These are phyloP conservation scores for Saprolegnia diclina DNA, from an alignment of 352 stramenopile genomes.

Conservation along the genomic window DNA sequence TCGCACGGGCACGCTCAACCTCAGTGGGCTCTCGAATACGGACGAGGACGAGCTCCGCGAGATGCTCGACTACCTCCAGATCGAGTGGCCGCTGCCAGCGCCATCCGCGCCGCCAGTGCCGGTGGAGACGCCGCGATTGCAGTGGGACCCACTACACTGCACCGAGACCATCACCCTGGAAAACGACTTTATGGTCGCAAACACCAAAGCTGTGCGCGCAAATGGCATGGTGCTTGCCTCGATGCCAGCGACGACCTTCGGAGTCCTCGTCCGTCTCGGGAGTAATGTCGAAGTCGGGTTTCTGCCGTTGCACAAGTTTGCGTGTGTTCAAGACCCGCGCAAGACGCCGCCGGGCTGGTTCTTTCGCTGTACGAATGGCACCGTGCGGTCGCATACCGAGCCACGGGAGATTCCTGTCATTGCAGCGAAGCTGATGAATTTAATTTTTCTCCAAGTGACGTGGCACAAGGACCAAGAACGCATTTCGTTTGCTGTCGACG, in stretches of 20 bases:
- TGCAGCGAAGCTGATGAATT: too few relatives aligned
- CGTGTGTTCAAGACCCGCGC: too few relatives aligned
- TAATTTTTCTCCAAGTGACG: too few relatives aligned
- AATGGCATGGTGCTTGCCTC: background rate
- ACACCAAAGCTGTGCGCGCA: too few relatives aligned
- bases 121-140: background rate
- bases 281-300: background rate
- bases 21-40: background rate
- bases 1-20: background rate
- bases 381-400: too few relatives aligned
- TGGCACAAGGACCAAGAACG: too few relatives aligned
- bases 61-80: constrained; percentile 14
- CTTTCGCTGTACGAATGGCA: too few relatives aligned
- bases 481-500: too few relatives aligned
- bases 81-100: background rate
- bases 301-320: background rate
- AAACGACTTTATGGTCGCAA: too few relatives aligned
- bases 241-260: background rate
- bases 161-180: background rate
- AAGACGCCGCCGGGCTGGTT: too few relatives aligned
- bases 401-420: too few relatives aligned
- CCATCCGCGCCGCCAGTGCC: background rate
- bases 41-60: background rate
- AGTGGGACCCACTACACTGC: too few relatives aligned
- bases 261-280: background rate